Evolutionary conservation across 176 grass and related monocot species (phyloP).

Genomic region (barley (Hordeum vulgare)): MorexV3_pseudomolecules_assembly NC_058521.1:553953504-553954003

Average conservation of each 20-base stretch:
- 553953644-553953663: slow-evolving; percentile 53
- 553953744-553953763: background rate
- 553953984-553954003: background rate
- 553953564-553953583: slow-evolving; percentile 42
- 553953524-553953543: slow-evolving; percentile 61
- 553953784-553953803: background rate
- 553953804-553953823: background rate
- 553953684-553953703: slow-evolving; percentile 61
- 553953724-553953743: background rate
- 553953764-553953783: background rate
- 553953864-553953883: background rate
- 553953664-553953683: slow-evolving; percentile 34
- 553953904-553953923: background rate
- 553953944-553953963: slow-evolving; percentile 8
- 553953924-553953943: slow-evolving; percentile 10
- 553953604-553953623: slow-evolving; percentile 29
- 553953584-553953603: slow-evolving; percentile 33
- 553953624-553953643: slow-evolving; percentile 63
- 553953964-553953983: slow-evolving; percentile 10
- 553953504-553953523: slow-evolving; percentile 94
- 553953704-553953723: background rate
- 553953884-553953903: background rate
- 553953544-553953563: slow-evolving; percentile 26
- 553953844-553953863: slow-evolving; percentile 3
- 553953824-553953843: background rate